Base-by-base conservation (phyloP, 371 early-diverging fungal species). In the Mortierella sp. region DNA sequence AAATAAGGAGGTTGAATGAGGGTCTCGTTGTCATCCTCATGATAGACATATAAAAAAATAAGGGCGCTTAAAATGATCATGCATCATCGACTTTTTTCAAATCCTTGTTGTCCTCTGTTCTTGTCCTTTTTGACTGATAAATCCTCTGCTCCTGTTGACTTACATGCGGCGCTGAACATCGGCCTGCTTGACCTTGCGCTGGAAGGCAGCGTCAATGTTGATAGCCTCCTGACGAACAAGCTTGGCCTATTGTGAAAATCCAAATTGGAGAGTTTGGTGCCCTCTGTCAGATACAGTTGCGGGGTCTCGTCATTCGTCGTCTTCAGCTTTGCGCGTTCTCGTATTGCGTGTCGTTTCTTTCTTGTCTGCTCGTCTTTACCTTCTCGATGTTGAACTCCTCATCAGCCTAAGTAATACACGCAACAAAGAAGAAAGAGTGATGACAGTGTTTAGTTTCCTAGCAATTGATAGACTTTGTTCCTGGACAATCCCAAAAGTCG, bases 331-430 rank as follows among this genome's bases (percentile, higher is more conserved):
- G 5, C 31, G 11, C 2, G 40, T 47, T 39, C 13, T 47, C 31
- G 24, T 14, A 3, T 34, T 55, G 10, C 4, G 48, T 39, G 40
- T 64, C 24, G 31, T 26, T n/a, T n/a, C n/a, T n/a, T n/a, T 29
- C 61, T 71, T 40, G 44, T 24, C 61, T 75, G 9, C 73, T 48
- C 50, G 58, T 86, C n/a, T n/a, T 82, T 88, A 95, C 96, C 93
- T 97, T 97, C 88, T 98, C 99, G 89, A 99, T 99, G 88, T 98
- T 98, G 93, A 98, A 98, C 83, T 99, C 99, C 85, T 99, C 99
- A 88, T 97, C 96, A 64, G 98, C 99, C 93, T 93, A 82, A 48
- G 61, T 40, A 19, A 6, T 44, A 41, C 9, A 39, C 37, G 45
- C 34, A 71, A 24, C n/a, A 55, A 45, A 16, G 41, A 13, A 47